Percentiles rank a stretch among this genome's conserved stretches.
These are phyloP conservation scores for Ophiostoma sp. DNA, from an alignment of 2,329 filamentous ascomycete species.

Conservation along the genomic window DNA sequence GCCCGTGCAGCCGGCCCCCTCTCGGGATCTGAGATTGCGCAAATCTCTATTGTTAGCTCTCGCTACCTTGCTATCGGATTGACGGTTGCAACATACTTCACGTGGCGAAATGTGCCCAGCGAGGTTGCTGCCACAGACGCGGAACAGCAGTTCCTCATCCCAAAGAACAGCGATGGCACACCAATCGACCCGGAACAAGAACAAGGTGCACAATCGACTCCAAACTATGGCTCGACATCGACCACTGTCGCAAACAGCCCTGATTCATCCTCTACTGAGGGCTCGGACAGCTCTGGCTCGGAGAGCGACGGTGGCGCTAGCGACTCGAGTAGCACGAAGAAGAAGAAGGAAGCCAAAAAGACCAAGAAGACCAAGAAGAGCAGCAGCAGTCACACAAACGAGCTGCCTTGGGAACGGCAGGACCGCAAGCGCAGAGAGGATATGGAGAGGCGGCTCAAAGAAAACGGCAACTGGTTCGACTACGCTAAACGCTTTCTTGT, in stretches of 20 bases:
- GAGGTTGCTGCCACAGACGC: slow-evolving; percentile 18
- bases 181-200: slow-evolving; percentile 18
- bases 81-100: slow-evolving; percentile 35
- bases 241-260: slow-evolving; percentile 14
- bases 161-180: slow-evolving; percentile 35
- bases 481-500: slow-evolving; percentile 69
- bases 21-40: slow-evolving; percentile 29
- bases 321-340: background rate
- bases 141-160: slow-evolving; percentile 53
- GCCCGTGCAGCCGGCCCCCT: slow-evolving; percentile 21
- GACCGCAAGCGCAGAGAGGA: slow-evolving; percentile 51
- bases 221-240: slow-evolving; percentile 42
- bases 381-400: slow-evolving; percentile 35
- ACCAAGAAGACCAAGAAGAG: background rate
- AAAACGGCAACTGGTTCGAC: slow-evolving; percentile 69
- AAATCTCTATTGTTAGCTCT: slow-evolving; percentile 32
- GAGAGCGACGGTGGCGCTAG: slow-evolving; percentile 23
- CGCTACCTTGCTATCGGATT: slow-evolving; percentile 37
- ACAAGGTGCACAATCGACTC: slow-evolving; percentile 18
- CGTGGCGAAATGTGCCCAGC: slow-evolving; percentile 26
- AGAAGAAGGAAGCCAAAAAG: background rate
- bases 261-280: slow-evolving; percentile 32
- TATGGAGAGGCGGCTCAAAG: slow-evolving; percentile 64
- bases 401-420: slow-evolving; percentile 51
- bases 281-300: slow-evolving; percentile 37